phyloP scores from a whole-genome alignment of 164 flowering plant species.

The Akebia trifoliata region DNA sequence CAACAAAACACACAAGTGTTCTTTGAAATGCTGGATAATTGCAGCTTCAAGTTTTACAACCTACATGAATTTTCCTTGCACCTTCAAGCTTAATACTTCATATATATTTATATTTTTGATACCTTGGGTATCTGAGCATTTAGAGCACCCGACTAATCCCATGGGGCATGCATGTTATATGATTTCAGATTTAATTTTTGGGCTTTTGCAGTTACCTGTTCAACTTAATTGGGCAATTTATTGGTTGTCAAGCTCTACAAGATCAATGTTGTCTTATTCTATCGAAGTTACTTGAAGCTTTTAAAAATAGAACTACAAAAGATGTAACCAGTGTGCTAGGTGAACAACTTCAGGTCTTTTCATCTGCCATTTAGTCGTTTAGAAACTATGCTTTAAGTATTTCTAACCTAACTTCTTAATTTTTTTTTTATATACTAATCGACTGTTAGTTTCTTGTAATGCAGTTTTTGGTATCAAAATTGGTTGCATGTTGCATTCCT shows the following conservation, averaged over 20 bases:
- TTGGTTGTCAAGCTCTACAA: conserved; percentile 49
- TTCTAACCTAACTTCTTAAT: not conserved
- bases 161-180: not conserved
- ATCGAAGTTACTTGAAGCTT: conserved; percentile 48
- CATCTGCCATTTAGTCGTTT: not conserved
- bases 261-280: conserved; percentile 75
- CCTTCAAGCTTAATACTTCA: not conserved
- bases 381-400: not conserved
- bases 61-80: not conserved
- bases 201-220: conserved; percentile 66
- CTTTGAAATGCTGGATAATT: not conserved
- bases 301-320: conserved; percentile 37
- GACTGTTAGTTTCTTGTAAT: not conserved
- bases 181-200: not conserved
- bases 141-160: too few relatives aligned
- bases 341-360: conserved; percentile 76
- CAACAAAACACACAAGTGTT: too few relatives aligned
- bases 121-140: too few relatives aligned
- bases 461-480: conserved; percentile 84
- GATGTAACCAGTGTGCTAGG: conserved; percentile 50
- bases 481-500: conserved; percentile 69
- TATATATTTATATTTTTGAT: too few relatives aligned
- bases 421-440: not conserved
- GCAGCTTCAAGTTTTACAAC: not conserved
- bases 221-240: conserved; percentile 72